Conservation (phyloP, 164 flowering plant genomes). For the Vitis rupestris region DNA sequence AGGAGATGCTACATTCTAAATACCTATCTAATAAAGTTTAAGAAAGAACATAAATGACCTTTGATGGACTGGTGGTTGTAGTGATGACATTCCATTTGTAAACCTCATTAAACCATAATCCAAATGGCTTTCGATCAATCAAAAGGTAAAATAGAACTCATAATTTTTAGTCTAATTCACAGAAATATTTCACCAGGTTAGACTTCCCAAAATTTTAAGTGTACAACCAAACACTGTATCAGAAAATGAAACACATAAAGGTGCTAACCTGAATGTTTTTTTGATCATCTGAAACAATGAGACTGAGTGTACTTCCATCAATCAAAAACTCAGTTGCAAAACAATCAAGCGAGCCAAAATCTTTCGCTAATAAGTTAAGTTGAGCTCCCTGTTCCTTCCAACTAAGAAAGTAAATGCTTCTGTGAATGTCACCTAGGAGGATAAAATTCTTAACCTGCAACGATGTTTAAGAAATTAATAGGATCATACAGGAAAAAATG, state of each 20-base stretch:
- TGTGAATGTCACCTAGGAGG: constrained; percentile 89
- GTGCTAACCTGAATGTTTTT: constrained; percentile 85
- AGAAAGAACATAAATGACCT: no score
- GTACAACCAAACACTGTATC: neutral
- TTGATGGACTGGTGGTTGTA: no score
- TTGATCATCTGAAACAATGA: constrained; percentile 87
- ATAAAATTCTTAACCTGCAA: constrained; percentile 94
- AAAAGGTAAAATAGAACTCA: neutral
- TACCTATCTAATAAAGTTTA: no score
- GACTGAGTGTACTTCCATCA: constrained; percentile 91
- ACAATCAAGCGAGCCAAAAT: constrained; percentile 93
- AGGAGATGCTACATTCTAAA: neutral
- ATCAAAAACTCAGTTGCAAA: constrained; percentile 91
- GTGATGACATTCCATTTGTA: no score
- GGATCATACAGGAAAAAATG: neutral
- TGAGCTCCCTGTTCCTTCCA: constrained; percentile 99
- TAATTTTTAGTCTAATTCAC: neutral
- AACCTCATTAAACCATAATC: neutral
- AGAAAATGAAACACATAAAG: constrained; percentile 4
- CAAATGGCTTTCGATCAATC: neutral
- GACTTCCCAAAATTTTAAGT: neutral
- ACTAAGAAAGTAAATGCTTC: constrained; percentile 92
- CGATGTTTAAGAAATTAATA: neutral
- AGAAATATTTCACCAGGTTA: neutral
- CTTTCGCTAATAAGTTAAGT: constrained; percentile 84